These are phyloP conservation scores for Astragalus glycyphyllos DNA, from an alignment of 306 rosid species.

Conservation along the genomic window DNA sequence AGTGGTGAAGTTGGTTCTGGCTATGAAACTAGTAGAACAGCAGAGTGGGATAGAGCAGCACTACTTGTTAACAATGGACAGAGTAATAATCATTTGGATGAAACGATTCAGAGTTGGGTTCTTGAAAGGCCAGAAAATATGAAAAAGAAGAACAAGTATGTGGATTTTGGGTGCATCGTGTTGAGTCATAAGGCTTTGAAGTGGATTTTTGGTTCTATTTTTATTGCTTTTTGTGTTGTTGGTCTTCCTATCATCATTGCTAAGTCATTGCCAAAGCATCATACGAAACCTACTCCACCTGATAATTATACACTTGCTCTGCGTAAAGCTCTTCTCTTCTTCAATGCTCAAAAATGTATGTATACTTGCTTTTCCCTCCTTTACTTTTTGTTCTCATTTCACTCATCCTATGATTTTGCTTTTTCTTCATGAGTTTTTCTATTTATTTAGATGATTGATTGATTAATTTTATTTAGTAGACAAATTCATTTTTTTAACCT, in stretches of 20 bases:
- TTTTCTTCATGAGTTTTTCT: too few relatives aligned
- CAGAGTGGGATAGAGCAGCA: conserved; percentile 63
- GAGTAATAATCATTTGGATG: conserved; percentile 44
- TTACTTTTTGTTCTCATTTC: not conserved
- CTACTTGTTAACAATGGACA: conserved; percentile 20
- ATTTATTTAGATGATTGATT: too few relatives aligned
- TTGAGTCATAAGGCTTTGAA: conserved; percentile 54
- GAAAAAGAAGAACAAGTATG: conserved; percentile 56
- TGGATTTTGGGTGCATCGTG: conserved; percentile 63
- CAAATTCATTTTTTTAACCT: too few relatives aligned
- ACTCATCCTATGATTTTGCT: not conserved
- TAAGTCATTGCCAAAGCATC: conserved; percentile 51
- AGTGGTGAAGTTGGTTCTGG: conserved; percentile 3
- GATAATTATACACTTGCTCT: conserved; percentile 68
- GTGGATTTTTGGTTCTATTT: conserved; percentile 43
- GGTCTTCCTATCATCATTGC: conserved; percentile 60
- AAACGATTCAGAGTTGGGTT: conserved; percentile 61
- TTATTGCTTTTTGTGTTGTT: conserved; percentile 52
- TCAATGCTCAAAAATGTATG: conserved; percentile 75
- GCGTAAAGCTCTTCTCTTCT: conserved; percentile 64
- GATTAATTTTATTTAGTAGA: too few relatives aligned
- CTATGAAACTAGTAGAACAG: not conserved
- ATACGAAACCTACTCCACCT: conserved; percentile 39
- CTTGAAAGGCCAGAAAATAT: conserved; percentile 38
- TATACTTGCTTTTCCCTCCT: too few relatives aligned